Evolutionary conservation across 2,329 filamentous ascomycete genomes (phyloP).

Genomic region (Pseudocercospora eumusae): DNA sequence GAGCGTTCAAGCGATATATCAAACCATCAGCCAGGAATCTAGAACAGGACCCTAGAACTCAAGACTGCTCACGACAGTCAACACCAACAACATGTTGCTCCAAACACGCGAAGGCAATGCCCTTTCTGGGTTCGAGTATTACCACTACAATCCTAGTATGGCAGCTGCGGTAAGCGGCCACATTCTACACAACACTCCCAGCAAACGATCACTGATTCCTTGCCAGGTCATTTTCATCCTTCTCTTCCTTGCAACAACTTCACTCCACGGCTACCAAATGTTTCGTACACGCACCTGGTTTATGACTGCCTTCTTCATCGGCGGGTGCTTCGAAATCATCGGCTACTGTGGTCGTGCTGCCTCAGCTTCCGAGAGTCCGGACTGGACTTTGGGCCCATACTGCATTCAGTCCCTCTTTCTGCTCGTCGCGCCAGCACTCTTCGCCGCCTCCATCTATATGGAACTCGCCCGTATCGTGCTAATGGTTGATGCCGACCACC

Average conservation of each 20-base stretch:
- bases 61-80: background rate
- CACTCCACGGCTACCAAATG: constrained; percentile 45
- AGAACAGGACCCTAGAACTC: background rate
- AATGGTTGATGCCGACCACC: constrained; percentile 45
- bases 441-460: constrained; percentile 56
- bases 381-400: constrained; percentile 45
- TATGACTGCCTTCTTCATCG: constrained; percentile 55
- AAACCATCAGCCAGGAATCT: too few relatives aligned
- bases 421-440: constrained; percentile 52
- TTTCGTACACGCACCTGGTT: constrained; percentile 50
- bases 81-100: background rate
- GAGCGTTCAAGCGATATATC: constrained; percentile 6
- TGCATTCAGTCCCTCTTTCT: constrained; percentile 50
- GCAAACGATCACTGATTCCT: background rate
- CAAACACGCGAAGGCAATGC: constrained; percentile 6
- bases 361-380: constrained; percentile 45
- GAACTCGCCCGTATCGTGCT: constrained; percentile 51
- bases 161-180: constrained; percentile 9
- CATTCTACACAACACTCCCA: background rate
- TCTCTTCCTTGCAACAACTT: constrained; percentile 36
- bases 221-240: constrained; percentile 37
- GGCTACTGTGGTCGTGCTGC: constrained; percentile 56
- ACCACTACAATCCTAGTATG: constrained; percentile 18
- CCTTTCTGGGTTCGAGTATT: constrained; percentile 20
- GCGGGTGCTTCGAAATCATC: constrained; percentile 54